phyloP scores from a whole-genome alignment of 1,284 basidiomycete genomes.

The Sporisorium sorghi region DNA sequence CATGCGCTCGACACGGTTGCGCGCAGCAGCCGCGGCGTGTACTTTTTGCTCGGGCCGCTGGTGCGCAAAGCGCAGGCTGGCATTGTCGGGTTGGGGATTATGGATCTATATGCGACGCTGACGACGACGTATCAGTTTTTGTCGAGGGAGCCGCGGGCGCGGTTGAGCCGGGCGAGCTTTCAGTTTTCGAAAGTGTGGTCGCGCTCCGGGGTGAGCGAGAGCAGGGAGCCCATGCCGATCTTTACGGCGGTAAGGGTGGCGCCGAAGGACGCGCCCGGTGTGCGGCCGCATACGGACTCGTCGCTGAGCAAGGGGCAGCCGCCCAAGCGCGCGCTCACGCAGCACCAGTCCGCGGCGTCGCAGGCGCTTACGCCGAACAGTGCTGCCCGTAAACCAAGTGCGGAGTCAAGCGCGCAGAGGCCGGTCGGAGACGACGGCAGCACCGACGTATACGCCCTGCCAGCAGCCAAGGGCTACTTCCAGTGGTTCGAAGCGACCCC shows the following conservation, averaged over 20 bases:
- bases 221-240: constrained; percentile 58
- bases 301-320: constrained; percentile 50
- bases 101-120: constrained; percentile 67
- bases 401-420: background rate
- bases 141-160: constrained; percentile 51
- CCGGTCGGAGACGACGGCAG: constrained; percentile 8
- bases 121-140: constrained; percentile 60
- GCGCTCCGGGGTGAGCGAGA: constrained; percentile 41
- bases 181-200: constrained; percentile 64
- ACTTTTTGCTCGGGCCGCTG: constrained; percentile 64
- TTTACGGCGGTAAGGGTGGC: constrained; percentile 61
- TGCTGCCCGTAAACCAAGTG: background rate
- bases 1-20: constrained; percentile 63
- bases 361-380: constrained; percentile 17
- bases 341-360: constrained; percentile 43
- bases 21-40: constrained; percentile 56
- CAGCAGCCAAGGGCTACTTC: constrained; percentile 41
- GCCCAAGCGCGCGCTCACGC: constrained; percentile 41
- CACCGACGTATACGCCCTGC: constrained; percentile 20
- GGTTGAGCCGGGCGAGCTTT: constrained; percentile 60
- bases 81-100: constrained; percentile 61
- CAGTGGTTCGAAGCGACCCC: constrained; percentile 70
- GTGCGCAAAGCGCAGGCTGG: constrained; percentile 60
- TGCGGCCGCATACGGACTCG: constrained; percentile 40
- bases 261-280: constrained; percentile 37